Evolutionary conservation across 2,329 filamentous ascomycete species (phyloP).

Genomic region (Aspergillus alliaceus): DNA sequence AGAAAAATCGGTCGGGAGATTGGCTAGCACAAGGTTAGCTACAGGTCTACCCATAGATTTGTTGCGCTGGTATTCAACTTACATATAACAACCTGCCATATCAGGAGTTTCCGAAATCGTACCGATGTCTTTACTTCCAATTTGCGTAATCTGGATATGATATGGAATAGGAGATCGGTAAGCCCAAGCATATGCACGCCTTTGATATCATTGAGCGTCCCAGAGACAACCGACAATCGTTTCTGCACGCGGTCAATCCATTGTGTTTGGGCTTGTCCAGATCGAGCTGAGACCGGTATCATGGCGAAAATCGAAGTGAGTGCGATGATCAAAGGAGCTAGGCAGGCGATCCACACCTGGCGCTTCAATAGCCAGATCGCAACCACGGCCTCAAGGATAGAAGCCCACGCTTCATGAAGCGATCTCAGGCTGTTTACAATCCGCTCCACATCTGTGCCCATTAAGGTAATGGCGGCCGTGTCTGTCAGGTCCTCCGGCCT

Average conservation of each 20-base stretch:
- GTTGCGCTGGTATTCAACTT: background rate
- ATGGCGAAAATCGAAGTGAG: background rate
- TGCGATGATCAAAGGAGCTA: background rate
- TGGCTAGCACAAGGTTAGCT: background rate
- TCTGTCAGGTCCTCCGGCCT: constrained; percentile 29
- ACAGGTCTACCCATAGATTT: background rate
- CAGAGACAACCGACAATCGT: background rate
- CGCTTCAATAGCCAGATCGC: constrained; percentile 34
- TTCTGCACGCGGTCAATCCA: background rate
- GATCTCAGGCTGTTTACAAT: constrained; percentile 23
- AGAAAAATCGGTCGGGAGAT: background rate
- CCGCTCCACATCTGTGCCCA: constrained; percentile 46
- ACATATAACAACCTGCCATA: background rate
- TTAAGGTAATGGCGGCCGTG: constrained; percentile 43
- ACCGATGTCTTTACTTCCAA: background rate
- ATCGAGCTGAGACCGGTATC: background rate
- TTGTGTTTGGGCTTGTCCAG: background rate
- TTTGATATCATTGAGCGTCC: background rate
- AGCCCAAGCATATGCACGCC: background rate
- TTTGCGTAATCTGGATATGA: background rate
- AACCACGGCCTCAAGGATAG: constrained; percentile 37
- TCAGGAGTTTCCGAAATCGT: background rate
- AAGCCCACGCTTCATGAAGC: constrained; percentile 37
- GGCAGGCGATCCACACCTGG: constrained; percentile 27
- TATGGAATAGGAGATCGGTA: background rate